A percentile compares a stretch with the other conserved stretches of the same genome.
Conservation (phyloP, 768 basidiomycete species). For the Arthromyces matolae region DNA sequence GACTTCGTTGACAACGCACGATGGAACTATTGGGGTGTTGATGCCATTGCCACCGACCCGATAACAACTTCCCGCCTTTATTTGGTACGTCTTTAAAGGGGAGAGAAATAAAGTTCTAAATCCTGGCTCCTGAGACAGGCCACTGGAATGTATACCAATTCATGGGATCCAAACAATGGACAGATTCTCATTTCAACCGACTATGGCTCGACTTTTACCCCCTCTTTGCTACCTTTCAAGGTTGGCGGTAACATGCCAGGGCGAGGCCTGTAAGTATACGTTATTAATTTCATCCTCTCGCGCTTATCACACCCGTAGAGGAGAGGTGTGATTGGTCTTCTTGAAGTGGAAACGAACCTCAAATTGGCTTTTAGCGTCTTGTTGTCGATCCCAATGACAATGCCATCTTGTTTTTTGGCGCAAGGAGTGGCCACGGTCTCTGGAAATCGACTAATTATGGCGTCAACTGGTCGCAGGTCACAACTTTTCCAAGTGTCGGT, state of each 20-base stretch:
- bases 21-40: constrained; percentile 62
- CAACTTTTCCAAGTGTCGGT: constrained; percentile 57
- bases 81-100: constrained; percentile 30
- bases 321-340: constrained; percentile 38
- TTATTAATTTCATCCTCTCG: background rate
- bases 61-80: constrained; percentile 53
- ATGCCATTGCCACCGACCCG: constrained; percentile 62
- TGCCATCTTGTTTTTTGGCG: constrained; percentile 59
- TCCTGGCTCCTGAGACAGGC: constrained; percentile 35
- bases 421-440: constrained; percentile 59
- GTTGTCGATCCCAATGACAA: constrained; percentile 62
- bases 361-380: constrained; percentile 45
- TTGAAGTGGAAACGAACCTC: background rate
- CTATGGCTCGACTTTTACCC: constrained; percentile 51
- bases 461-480: constrained; percentile 55
- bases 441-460: constrained; percentile 66
- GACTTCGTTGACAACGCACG: constrained; percentile 46
- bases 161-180: constrained; percentile 60
- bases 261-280: constrained; percentile 47
- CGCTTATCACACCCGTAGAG: constrained; percentile 26
- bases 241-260: constrained; percentile 70
- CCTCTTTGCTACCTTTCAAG: constrained; percentile 56
- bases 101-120: background rate
- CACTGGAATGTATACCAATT: constrained; percentile 61
- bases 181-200: constrained; percentile 59